These are phyloP conservation scores for Pugionium dolabratum DNA, from an alignment of 345 rosid genomes.

Conservation along the genomic window DNA sequence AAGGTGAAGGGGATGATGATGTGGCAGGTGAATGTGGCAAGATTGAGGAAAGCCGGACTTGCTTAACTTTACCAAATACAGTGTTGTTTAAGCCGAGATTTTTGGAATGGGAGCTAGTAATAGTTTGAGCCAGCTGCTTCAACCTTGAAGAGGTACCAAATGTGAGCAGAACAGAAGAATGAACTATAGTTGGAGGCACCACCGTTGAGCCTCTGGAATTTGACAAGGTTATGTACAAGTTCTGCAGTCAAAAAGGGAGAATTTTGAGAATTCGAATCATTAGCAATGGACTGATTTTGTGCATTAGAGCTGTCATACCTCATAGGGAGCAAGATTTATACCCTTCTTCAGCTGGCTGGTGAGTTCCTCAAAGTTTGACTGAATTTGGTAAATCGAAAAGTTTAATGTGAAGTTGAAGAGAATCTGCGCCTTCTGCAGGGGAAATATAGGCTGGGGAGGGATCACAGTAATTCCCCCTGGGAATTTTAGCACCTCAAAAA, in stretches of 20 bases:
- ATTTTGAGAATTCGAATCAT: not conserved
- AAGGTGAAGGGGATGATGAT: constrained; percentile 27
- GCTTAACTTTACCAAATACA: constrained; percentile 81
- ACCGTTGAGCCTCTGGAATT: constrained; percentile 74
- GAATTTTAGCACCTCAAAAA: constrained; percentile 72
- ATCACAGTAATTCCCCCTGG: constrained; percentile 75
- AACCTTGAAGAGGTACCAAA: constrained; percentile 69
- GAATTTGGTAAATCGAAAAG: constrained; percentile 67
- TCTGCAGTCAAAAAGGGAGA: constrained; percentile 50
- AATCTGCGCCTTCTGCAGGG: constrained; percentile 77
- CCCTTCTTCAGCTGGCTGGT: constrained; percentile 75
- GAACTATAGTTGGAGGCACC: constrained; percentile 68
- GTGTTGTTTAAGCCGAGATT: constrained; percentile 85
- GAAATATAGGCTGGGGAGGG: constrained; percentile 77
- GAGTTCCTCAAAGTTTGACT: constrained; percentile 60
- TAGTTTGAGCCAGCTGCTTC: constrained; percentile 86
- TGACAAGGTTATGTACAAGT: constrained; percentile 68
- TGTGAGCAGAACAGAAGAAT: constrained; percentile 72
- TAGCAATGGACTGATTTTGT: constrained; percentile 6
- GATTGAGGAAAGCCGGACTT: constrained; percentile 81
- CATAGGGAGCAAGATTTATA: constrained; percentile 64
- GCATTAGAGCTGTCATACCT: constrained; percentile 47
- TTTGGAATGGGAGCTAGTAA: constrained; percentile 67
- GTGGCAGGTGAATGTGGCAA: constrained; percentile 63
- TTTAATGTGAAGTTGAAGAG: constrained; percentile 85